phyloP scores from a whole-genome alignment of 2,329 filamentous ascomycete genomes.

The Venturia effusa region DNA sequence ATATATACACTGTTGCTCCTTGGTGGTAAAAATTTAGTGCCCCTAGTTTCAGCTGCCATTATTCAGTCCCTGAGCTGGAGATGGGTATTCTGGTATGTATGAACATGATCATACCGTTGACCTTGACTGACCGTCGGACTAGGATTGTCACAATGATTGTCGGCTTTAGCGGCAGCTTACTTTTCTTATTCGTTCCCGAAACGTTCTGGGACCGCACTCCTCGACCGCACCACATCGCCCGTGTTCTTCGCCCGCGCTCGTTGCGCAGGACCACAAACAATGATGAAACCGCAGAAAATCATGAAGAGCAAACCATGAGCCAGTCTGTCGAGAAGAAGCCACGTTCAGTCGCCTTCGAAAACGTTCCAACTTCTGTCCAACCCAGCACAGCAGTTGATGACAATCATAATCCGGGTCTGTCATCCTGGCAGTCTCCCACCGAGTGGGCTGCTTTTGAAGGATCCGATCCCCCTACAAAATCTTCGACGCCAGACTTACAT shows the following conservation, averaged over 20 bases:
- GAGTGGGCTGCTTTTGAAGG: conserved; percentile 4
- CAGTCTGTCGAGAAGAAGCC: background rate
- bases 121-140: background rate
- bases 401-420: background rate
- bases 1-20: conserved; percentile 85
- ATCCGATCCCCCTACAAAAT: background rate
- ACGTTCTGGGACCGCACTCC: conserved; percentile 92
- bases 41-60: conserved; percentile 74
- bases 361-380: background rate
- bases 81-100: conserved; percentile 72
- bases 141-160: conserved; percentile 78
- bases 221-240: conserved; percentile 22
- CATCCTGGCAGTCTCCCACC: conserved; percentile 9
- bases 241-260: background rate
- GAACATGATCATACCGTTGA: background rate
- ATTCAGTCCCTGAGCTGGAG: conserved; percentile 72
- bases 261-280: background rate
- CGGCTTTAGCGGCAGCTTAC: conserved; percentile 54
- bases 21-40: conserved; percentile 83
- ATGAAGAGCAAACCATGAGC: background rate
- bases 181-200: conserved; percentile 89
- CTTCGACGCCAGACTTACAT: conserved; percentile 22
- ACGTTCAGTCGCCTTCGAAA: background rate
- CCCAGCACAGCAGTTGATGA: background rate
- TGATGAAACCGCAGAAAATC: background rate